phyloP scores from a whole-genome alignment of 2,329 filamentous ascomycete species.

The Aureobasidium lini region DNA sequence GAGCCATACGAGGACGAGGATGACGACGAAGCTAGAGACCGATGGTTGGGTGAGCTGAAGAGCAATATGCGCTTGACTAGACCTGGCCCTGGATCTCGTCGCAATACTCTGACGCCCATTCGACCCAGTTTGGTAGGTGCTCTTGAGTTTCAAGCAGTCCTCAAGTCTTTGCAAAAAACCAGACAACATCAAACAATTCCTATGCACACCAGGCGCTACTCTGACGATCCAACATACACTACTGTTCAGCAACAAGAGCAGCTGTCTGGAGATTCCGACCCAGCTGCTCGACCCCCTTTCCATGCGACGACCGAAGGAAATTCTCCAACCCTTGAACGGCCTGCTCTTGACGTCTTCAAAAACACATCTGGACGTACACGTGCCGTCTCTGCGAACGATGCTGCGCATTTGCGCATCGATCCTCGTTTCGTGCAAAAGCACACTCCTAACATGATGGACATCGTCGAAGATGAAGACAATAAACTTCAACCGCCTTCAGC shows the following conservation, averaged over 20 bases:
- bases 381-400: conserved; percentile 55
- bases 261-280: conserved; percentile 42
- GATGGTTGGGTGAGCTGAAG: conserved; percentile 69
- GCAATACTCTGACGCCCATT: conserved; percentile 73
- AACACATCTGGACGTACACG: conserved; percentile 29
- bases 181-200: conserved; percentile 66
- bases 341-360: conserved; percentile 23
- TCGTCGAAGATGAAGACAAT: conserved; percentile 20
- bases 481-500: conserved; percentile 4
- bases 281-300: conserved; percentile 32
- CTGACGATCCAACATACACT: conserved; percentile 50
- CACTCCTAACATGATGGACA: conserved; percentile 10
- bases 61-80: conserved; percentile 88
- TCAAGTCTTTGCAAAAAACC: conserved; percentile 78
- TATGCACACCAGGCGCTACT: conserved; percentile 62
- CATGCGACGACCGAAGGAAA: conserved; percentile 13
- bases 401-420: conserved; percentile 40
- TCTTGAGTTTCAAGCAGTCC: conserved; percentile 83
- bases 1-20: conserved; percentile 53
- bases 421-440: conserved; percentile 19
- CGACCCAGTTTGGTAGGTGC: conserved; percentile 88
- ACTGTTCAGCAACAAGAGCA: conserved; percentile 40
- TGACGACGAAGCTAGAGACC: conserved; percentile 55
- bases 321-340: background rate
- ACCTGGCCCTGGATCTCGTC: conserved; percentile 56